Evolutionary conservation across 495 filamentous ascomycete species (phyloP).

Genomic region (Aspergillus panamensis): DNA sequence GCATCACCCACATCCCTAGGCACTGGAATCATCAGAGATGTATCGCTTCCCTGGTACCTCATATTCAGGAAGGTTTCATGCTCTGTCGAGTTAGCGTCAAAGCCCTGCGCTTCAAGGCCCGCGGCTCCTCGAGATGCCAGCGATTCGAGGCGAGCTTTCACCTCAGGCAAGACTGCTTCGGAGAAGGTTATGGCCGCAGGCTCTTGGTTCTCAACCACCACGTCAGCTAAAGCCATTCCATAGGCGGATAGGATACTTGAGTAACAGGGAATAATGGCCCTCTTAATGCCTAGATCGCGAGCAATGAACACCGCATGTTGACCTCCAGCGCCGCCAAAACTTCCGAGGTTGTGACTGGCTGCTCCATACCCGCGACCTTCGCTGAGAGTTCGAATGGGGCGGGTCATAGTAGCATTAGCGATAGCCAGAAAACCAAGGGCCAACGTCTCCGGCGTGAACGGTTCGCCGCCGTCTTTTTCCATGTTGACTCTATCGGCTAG

Average conservation of each 20-base stretch:
- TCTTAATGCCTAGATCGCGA: conserved; percentile 76
- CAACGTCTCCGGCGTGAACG: conserved; percentile 71
- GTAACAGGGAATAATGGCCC: conserved; percentile 87
- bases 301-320: conserved; percentile 97
- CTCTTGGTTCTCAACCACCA: conserved; percentile 88
- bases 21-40: conserved; percentile 48
- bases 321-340: conserved; percentile 92
- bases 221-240: conserved; percentile 94
- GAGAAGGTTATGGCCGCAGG: conserved; percentile 62
- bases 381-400: conserved; percentile 87
- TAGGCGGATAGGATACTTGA: conserved; percentile 95
- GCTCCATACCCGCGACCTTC: conserved; percentile 94
- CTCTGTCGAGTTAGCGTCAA: conserved; percentile 31
- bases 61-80: conserved; percentile 49
- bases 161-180: conserved; percentile 10
- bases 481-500: conserved; percentile 70
- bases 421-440: conserved; percentile 78
- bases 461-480: conserved; percentile 34
- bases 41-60: conserved; percentile 49
- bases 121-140: conserved; percentile 11
- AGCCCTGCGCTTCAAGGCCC: conserved; percentile 31
- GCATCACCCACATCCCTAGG: conserved; percentile 62
- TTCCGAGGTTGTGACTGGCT: conserved; percentile 81
- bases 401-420: conserved; percentile 93
- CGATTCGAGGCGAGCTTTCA: conserved; percentile 10